Evolutionary conservation across 2,329 filamentous ascomycete species (phyloP), one percentile per base, ranked within the genome.

Genomic region (Hansfordia pulvinata): DNA sequence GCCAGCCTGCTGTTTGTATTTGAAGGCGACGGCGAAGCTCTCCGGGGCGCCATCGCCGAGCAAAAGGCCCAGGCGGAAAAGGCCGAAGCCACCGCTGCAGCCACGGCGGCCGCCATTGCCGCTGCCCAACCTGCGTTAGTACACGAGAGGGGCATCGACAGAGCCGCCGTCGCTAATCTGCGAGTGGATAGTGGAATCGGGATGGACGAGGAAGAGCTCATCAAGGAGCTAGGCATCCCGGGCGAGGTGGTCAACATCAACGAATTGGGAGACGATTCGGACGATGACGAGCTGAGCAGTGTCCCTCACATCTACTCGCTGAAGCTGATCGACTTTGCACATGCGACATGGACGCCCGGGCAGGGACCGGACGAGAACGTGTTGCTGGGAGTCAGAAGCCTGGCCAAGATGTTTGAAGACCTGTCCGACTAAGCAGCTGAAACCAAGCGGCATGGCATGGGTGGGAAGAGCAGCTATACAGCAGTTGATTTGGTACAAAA

Each of bases 251-350:
- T n/a, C n/a, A n/a, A n/a, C n/a, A n/a, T n/a, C n/a, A 52, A 54
- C 2, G 59, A 64, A 3, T 62, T 62, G 4, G 69, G 75, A 2
- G 63, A 69, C 3, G 64, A 69, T 4, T 55, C 60, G 6, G 59
- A 60, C 12, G 45, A 47, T n/a, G 58, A 58, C 8, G 53, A 65
- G 2, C 58, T 58, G 33, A 45, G 23, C 20, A 56, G 33, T 45
- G 50, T 37, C 16, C 46, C 32, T 34, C 38, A 76, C 40, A 69
- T 93, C 22, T 83, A 78, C 42, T 68, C 73, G 9, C 63, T 94
- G 26, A 90, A 88, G 46, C 64, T 98, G 35, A 98, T 98, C 40
- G 90, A 98, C 50, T 98, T 98, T 62, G 90, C 90, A 2, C 90
- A 98, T 52, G 90, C 90, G 8, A 57, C 62, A 26, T 96, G 79